A percentile compares a stretch with the other conserved stretches of the same genome.
Evolutionary conservation across 768 basidiomycete genomes (phyloP).

Genomic region (Naematelia aurantialba): DNA sequence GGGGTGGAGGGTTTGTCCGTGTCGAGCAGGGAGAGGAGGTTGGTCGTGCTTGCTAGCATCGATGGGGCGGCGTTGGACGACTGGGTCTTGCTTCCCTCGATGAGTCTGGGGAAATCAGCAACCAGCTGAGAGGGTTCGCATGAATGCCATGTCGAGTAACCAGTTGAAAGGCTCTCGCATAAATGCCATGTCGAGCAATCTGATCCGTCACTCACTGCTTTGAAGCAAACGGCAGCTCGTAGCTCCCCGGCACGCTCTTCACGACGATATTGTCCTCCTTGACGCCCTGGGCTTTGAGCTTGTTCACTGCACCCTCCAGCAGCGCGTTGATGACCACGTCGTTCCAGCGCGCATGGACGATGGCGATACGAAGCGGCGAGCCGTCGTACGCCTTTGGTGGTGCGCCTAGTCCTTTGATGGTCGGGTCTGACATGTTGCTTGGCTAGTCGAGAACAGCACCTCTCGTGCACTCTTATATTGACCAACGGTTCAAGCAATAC

Average conservation of each 20-base stretch:
- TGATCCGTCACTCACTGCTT: slow-evolving; percentile 67
- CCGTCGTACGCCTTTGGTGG: slow-evolving; percentile 69
- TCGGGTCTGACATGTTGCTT: slow-evolving; percentile 49
- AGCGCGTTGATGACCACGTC: slow-evolving; percentile 78
- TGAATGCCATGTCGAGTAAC: too few relatives aligned
- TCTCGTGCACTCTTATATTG: too few relatives aligned
- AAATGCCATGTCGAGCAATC: too few relatives aligned
- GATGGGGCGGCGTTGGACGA: slow-evolving; percentile 73
- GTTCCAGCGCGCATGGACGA: slow-evolving; percentile 98
- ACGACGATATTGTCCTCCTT: slow-evolving; percentile 84
- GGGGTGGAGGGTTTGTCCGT: slow-evolving; percentile 56
- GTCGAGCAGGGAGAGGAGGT: slow-evolving; percentile 55
- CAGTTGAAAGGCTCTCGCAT: too few relatives aligned
- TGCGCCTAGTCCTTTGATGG: slow-evolving; percentile 74
- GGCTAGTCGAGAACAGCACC: too few relatives aligned
- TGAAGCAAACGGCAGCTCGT: slow-evolving; percentile 81
- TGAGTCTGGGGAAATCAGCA: slow-evolving; percentile 73
- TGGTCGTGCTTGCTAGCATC: slow-evolving; percentile 61
- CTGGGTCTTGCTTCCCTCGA: slow-evolving; percentile 80
- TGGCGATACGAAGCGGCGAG: slow-evolving; percentile 73
- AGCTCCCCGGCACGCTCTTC: slow-evolving; percentile 90
- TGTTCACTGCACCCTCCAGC: slow-evolving; percentile 69
- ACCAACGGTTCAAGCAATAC: too few relatives aligned
- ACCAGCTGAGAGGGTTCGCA: too few relatives aligned
- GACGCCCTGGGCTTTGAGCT: slow-evolving; percentile 80